Percentiles rank a stretch among this genome's conserved stretches.
Conservation (phyloP, 176 grass and related monocot species). For the Alloteropsis semialata region DNA sequence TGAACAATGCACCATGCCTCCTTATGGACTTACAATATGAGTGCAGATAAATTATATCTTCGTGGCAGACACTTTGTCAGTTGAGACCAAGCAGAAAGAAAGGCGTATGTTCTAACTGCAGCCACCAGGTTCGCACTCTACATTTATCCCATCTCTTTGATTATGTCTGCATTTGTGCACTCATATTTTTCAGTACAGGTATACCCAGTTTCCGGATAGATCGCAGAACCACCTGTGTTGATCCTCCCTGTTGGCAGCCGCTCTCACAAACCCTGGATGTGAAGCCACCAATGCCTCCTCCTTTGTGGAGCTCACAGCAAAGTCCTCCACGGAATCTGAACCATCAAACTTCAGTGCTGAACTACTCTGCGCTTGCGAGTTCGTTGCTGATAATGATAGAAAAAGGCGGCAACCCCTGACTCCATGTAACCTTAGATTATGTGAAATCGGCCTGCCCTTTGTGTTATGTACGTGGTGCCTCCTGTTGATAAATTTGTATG, state of each 20-base stretch:
- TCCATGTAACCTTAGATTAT: not conserved
- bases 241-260: too few species aligned
- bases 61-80: not conserved
- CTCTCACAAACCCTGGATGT: not conserved
- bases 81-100: not conserved
- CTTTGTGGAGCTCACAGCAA: not conserved
- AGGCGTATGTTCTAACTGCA: not conserved
- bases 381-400: not conserved
- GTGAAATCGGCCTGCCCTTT: not conserved
- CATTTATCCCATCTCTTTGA: not conserved
- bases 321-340: not conserved
- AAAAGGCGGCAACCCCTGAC: not conserved
- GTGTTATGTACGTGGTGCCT: not conserved
- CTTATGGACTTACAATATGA: not conserved
- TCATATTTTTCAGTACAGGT: not conserved
- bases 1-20: not conserved
- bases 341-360: not conserved
- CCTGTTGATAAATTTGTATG: not conserved
- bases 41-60: not conserved
- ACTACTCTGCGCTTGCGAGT: not conserved
- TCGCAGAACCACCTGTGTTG: not conserved
- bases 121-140: constrained; percentile 2
- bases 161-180: not conserved
- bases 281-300: not conserved
- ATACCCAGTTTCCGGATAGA: not conserved